A percentile compares a stretch with the other conserved stretches of the same genome.
Evolutionary conservation across 257 asterid species (phyloP).

Genomic region (Marsdenia floribunda): DNA sequence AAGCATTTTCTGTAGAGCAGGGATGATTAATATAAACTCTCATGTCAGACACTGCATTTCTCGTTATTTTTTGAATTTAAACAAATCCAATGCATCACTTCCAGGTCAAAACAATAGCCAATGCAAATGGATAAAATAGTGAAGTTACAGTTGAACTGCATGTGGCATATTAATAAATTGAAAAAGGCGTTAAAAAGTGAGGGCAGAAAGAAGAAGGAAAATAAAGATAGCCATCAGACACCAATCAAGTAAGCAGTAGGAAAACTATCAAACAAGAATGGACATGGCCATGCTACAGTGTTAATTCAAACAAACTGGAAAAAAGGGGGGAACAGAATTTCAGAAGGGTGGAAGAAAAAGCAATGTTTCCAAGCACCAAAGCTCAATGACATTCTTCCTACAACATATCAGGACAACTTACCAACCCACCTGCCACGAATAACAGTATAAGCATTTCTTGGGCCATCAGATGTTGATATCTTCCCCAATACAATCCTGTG

Average conservation of each 20-base stretch:
- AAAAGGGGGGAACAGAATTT: not conserved
- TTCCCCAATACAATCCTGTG: conserved; percentile 98
- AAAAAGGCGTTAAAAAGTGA: not conserved
- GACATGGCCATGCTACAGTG: not conserved
- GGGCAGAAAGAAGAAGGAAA: not conserved
- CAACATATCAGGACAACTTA: conserved; percentile 44
- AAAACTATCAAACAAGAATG: not conserved
- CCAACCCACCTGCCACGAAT: conserved; percentile 93
- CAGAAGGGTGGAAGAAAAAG: conserved; percentile 15
- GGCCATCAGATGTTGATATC: conserved; percentile 84
- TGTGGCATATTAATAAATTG: not conserved
- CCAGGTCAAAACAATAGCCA: not conserved
- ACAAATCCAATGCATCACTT: not conserved
- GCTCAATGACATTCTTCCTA: conserved; percentile 23
- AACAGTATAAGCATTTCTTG: conserved; percentile 76
- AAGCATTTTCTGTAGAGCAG: not conserved
- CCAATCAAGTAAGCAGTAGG: not conserved
- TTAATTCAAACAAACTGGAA: conserved; percentile 1
- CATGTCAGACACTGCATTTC: not conserved
- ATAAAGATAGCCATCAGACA: not conserved
- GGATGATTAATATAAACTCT: not conserved
- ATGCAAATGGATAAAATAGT: not conserved
- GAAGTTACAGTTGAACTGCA: not conserved
- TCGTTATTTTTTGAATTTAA: not conserved
- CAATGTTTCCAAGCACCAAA: conserved; percentile 23